These are phyloP conservation scores for Wickerhamomyces bovis DNA, from an alignment of 805 yeast species.

Conservation along the genomic window DNA sequence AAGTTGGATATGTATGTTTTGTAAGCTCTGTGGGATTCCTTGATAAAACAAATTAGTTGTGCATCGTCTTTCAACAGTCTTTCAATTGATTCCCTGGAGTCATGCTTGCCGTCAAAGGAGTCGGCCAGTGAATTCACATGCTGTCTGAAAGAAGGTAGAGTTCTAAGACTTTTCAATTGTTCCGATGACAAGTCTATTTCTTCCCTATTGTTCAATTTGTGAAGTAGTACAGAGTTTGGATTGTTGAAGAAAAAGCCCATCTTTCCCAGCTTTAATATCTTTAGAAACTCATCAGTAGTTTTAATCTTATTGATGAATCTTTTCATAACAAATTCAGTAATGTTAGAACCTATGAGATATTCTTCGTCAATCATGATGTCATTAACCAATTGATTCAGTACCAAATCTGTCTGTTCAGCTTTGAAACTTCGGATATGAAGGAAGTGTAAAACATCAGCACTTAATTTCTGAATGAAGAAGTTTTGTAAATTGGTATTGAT, in stretches of 20 bases:
- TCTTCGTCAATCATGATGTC: conserved; percentile 15
- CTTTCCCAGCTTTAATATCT: conserved; percentile 18
- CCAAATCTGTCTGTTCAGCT: conserved; percentile 21
- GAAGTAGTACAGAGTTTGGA: conserved; percentile 15
- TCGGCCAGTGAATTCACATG: conserved; percentile 15
- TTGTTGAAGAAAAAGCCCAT: conserved; percentile 22
- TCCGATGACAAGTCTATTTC: conserved; percentile 1
- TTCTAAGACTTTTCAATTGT: conserved; percentile 24
- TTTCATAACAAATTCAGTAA: conserved; percentile 15
- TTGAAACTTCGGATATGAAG: conserved; percentile 15
- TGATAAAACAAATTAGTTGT: conserved; percentile 9
- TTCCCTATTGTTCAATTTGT: conserved; percentile 5
- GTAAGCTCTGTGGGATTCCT: conserved; percentile 15
- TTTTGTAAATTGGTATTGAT: conserved; percentile 17
- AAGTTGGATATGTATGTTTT: conserved; percentile 12
- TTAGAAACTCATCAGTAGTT: conserved; percentile 21
- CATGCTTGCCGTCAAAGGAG: conserved; percentile 1
- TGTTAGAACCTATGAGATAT: conserved; percentile 16
- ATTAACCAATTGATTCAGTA: conserved; percentile 18
- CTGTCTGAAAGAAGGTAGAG: conserved; percentile 30
- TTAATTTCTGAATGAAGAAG: conserved; percentile 16
- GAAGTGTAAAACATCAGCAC: conserved; percentile 11
- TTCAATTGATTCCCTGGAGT: conserved; percentile 5
- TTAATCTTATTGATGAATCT: conserved; percentile 18
- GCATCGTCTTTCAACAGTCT: conserved; percentile 18